Evolutionary conservation across 495 filamentous ascomycete species (phyloP), one percentile per base, ranked within the genome.

Genomic region (Xylaria acuta): DNA sequence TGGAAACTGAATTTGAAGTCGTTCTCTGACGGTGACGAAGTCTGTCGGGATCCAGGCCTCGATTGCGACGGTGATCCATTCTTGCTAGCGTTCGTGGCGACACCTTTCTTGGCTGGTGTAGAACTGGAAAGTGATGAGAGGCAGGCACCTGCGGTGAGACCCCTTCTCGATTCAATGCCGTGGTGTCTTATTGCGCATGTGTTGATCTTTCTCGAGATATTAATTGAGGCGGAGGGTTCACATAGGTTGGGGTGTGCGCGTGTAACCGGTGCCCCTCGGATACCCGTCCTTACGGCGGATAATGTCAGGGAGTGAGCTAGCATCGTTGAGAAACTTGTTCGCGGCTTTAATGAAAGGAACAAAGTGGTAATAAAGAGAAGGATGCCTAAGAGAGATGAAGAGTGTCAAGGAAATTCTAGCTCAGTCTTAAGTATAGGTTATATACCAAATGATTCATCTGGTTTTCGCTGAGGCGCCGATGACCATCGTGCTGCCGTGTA

Each of bases 1-100:
- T 76, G 60, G 16, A 79, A 78, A 45, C 75, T 77, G 64, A 78
- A 73, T 12, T 51, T 34, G 56, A 67, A 67, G n/a, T 67, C 65
- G 5, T 67, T 49, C 43, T 67, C 65, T 18, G 65, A 41, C 20
- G 63, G 43, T 6, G 41, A 11, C 63, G 63, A 25, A 53, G 16
- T 36, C 32, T 51, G 40, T 16, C 32, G 27, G 30, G 30, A 9
- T 3, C 30, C 11, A 20, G 49, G 30, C 20, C 5, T 16, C 5
- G 47, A 43, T 41, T 43, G 49, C 36, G 65, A 54, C 27, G 49
- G 22, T 20, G 34, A 30, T 27, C 34, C 12, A 43, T 56, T 41
- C 20, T 67, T 67, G 36, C 22, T 9, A 1, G 65, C 65, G 43
- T 41, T 56, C 16, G 47, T 56, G n/a, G 34, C 22, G n/a, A 43